Percentiles rank a stretch among this genome's conserved stretches.
Evolutionary conservation across 2,329 filamentous ascomycete species (phyloP).

Genomic region (Aureobasidium leucospermi): DNA sequence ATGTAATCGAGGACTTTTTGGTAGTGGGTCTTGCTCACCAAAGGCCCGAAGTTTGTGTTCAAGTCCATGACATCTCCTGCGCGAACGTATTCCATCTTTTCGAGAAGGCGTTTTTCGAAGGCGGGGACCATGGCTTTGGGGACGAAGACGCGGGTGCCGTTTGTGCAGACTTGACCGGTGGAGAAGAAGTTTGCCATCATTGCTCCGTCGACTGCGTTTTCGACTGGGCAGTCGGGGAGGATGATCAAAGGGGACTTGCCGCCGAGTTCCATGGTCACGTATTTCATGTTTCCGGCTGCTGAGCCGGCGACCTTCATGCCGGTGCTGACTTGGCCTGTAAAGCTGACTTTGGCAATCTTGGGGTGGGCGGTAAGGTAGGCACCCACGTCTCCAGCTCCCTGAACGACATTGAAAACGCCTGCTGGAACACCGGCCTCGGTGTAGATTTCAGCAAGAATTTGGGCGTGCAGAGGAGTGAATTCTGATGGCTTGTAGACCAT

Average conservation of each 20-base stretch:
- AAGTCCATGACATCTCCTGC: conserved; percentile 65
- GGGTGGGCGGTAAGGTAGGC: conserved; percentile 66
- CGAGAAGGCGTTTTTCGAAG: conserved; percentile 62
- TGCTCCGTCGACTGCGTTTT: conserved; percentile 76
- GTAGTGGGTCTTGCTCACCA: conserved; percentile 66
- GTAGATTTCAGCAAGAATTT: conserved; percentile 68
- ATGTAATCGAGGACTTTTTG: conserved; percentile 77
- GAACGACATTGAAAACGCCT: conserved; percentile 81
- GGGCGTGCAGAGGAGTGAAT: conserved; percentile 75
- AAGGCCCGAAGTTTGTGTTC: conserved; percentile 73
- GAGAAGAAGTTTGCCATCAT: conserved; percentile 95
- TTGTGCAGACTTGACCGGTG: conserved; percentile 86
- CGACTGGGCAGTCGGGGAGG: conserved; percentile 69
- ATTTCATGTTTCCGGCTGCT: conserved; percentile 75
- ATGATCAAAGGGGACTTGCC: conserved; percentile 78
- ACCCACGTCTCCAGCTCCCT: conserved; percentile 72
- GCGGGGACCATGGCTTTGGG: conserved; percentile 55
- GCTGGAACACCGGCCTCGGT: conserved; percentile 70
- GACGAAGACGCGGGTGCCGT: conserved; percentile 82
- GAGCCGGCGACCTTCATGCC: conserved; percentile 72
- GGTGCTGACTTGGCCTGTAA: conserved; percentile 80
- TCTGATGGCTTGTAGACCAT: conserved; percentile 91
- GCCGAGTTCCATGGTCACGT: conserved; percentile 85
- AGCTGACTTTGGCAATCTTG: conserved; percentile 74
- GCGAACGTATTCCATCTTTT: conserved; percentile 63